A percentile compares a stretch with the other conserved stretches of the same genome.
These are phyloP conservation scores for Parasarocladium wereldwijsianum DNA, from an alignment of 2,329 filamentous ascomycete genomes.

Conservation along the genomic window DNA sequence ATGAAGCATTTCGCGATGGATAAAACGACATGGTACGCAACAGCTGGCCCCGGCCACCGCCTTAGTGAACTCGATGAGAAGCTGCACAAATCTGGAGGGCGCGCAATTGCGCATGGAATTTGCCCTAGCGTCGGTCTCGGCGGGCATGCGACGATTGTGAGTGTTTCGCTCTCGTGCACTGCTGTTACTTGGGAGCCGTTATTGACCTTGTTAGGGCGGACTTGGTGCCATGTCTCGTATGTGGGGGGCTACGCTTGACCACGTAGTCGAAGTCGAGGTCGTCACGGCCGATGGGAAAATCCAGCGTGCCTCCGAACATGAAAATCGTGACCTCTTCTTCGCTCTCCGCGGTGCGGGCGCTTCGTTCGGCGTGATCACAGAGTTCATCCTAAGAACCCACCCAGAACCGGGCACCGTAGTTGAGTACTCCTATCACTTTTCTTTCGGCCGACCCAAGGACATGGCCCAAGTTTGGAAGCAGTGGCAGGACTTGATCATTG, in stretches of 20 bases:
- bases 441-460: conserved; percentile 29
- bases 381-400: conserved; percentile 41
- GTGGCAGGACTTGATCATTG: conserved; percentile 43
- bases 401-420: conserved; percentile 39
- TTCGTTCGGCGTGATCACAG: conserved; percentile 41
- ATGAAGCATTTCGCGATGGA: conserved; percentile 40
- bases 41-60: conserved; percentile 36
- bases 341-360: conserved; percentile 41
- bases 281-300: conserved; percentile 41
- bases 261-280: conserved; percentile 38
- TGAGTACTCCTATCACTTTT: conserved; percentile 42
- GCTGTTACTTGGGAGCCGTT: too few species aligned
- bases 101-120: conserved; percentile 45
- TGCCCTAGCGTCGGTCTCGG: conserved; percentile 45
- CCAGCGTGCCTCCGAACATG: conserved; percentile 26
- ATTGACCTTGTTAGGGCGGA: conserved; percentile 31
- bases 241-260: conserved; percentile 42
- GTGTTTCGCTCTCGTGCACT: conserved; percentile 8
- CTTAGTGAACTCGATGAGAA: conserved; percentile 35
- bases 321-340: conserved; percentile 40
- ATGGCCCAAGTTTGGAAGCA: conserved; percentile 34
- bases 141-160: conserved; percentile 41
- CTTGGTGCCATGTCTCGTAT: conserved; percentile 42
- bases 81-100: conserved; percentile 33
- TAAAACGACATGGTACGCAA: conserved; percentile 34